A percentile compares a stretch with the other conserved stretches of the same genome.
These are phyloP conservation scores for Starmerella floricola DNA, from an alignment of 805 yeast genomes.

Conservation along the genomic window DNA sequence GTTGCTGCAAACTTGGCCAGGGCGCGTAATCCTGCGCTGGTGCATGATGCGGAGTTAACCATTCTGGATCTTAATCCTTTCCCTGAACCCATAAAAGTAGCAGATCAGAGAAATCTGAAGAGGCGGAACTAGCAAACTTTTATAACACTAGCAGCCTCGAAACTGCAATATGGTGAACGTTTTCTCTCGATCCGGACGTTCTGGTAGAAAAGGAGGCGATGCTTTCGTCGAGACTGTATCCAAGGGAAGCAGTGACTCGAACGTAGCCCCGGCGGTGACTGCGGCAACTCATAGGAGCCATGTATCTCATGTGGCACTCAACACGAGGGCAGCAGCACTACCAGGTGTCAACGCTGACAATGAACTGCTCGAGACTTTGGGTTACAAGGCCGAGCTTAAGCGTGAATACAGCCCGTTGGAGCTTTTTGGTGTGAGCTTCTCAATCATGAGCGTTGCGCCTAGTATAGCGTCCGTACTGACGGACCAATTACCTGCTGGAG, in stretches of 20 bases:
- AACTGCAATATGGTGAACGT: too few species aligned
- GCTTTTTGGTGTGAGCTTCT: constrained; percentile 59
- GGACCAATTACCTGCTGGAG: constrained; percentile 48
- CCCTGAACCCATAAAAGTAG: too few species aligned
- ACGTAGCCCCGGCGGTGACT: too few species aligned
- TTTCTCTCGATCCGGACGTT: too few species aligned
- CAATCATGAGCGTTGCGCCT: constrained; percentile 55
- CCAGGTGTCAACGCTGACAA: constrained; percentile 23
- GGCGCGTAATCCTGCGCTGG: too few species aligned
- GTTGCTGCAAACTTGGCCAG: too few species aligned
- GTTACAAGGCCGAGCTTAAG: constrained; percentile 56
- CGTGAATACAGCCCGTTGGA: constrained; percentile 51
- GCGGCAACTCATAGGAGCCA: neutral
- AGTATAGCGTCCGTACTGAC: constrained; percentile 46
- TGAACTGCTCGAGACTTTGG: constrained; percentile 37
- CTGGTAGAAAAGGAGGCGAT: too few species aligned
- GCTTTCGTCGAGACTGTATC: too few species aligned
- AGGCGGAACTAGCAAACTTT: too few species aligned
- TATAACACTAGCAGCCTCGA: too few species aligned
- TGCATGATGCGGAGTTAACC: neutral
- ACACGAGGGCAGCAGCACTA: neutral
- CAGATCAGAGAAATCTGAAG: too few species aligned
- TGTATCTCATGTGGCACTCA: neutral
- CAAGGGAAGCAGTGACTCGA: too few species aligned
- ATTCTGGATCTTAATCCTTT: constrained; percentile 1